Evolutionary conservation across 208 protist species (phyloP), one percentile per base, ranked within the genome.

Genomic region (Zelonia costaricensis): DNA sequence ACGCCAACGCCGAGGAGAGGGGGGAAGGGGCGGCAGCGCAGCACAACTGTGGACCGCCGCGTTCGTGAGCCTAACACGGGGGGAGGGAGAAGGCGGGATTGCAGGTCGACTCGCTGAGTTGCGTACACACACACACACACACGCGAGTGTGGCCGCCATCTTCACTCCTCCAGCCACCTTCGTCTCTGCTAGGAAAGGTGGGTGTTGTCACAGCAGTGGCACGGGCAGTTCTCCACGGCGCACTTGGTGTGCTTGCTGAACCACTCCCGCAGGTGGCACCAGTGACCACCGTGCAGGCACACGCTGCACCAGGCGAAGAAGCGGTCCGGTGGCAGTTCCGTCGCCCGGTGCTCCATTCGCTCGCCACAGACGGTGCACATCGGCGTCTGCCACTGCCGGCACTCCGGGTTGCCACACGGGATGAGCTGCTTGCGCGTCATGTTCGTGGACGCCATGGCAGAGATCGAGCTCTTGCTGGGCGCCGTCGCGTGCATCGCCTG

Each of bases 201-300:
- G 16, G 40, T 43, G 5, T 39, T 64, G 15, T 82, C 67, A 53
- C 62, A 80, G 52, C 91, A 97, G 38, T 69, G 69, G 44, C 91
- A 97, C 0, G 60, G 65, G 43, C 91, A 97, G 38, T 84, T 83
- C 65, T 94, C 87, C 8, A 93, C 88, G 9, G 91, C 75, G 67
- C 91, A 97, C 49, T 83, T 82, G 1, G 54, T 58, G 62, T 97
- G 88, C 65, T 93, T 93, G 16, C 63, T 55, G 62, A 95, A 94
- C 91, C 91, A 97, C 55, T 89, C 84, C 1, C 73, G 69, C 40
- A 94, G 30, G 66, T 97, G 88, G 31, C 64, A 69, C 68, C 61
- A 88, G 60, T 97, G 91, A 3, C 91, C 91, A 3, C 91, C 91
- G 44, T 97, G 91, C 23, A 94, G 73, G 62, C 91, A 97, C 36